Evolutionary conservation across 1,139 yeast species (phyloP).

Genomic region (Hyphopichia wangnamkhiaoensis): DNA sequence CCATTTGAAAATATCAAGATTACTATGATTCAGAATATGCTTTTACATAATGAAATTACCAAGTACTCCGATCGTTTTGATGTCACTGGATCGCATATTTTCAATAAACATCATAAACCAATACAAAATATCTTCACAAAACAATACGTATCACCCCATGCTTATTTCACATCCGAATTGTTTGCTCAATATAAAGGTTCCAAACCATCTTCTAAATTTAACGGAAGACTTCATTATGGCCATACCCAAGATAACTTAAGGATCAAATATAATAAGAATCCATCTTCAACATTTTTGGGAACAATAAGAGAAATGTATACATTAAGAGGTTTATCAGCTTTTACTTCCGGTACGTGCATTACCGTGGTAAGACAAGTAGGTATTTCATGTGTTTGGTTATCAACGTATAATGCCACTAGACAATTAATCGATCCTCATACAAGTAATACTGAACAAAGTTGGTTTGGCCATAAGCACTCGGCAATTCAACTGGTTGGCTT

Average conservation of each 20-base stretch:
- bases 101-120: conserved; percentile 28
- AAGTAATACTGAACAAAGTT: conserved; percentile 39
- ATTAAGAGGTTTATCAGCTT: conserved; percentile 77
- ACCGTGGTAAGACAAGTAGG: conserved; percentile 79
- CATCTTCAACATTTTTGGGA: conserved; percentile 54
- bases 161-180: conserved; percentile 41
- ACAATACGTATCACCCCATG: conserved; percentile 48
- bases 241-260: conserved; percentile 23
- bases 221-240: conserved; percentile 14
- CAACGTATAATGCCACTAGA: conserved; percentile 75
- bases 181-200: conserved; percentile 29
- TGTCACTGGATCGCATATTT: conserved; percentile 25
- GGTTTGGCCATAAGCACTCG: conserved; percentile 51
- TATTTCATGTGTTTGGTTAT: conserved; percentile 80
- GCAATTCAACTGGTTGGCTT: conserved; percentile 46
- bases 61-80: conserved; percentile 25
- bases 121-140: conserved; percentile 25
- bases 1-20: conserved; percentile 92
- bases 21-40: conserved; percentile 74
- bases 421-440: conserved; percentile 64
- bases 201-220: conserved; percentile 24
- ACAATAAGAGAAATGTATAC: conserved; percentile 66
- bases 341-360: conserved; percentile 78
- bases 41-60: conserved; percentile 35
- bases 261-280: conserved; percentile 49